These are phyloP conservation scores for Recurvomyces mirabilis DNA, from an alignment of 495 filamentous ascomycete species.

Conservation along the genomic window DNA sequence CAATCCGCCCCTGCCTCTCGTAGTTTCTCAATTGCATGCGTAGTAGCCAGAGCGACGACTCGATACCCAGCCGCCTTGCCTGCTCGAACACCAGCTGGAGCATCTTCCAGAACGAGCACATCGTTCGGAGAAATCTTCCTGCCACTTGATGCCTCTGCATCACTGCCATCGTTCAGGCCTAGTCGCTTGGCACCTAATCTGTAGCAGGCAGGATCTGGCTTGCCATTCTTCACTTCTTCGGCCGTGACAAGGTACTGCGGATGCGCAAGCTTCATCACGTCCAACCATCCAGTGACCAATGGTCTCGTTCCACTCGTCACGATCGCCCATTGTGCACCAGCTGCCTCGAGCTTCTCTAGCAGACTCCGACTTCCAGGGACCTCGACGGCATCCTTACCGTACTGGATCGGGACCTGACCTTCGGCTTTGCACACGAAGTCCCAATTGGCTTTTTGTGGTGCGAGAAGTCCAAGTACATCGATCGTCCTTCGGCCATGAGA, in stretches of 20 bases:
- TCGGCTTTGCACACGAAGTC: slow-evolving; percentile 81
- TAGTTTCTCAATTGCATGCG: slow-evolving; percentile 64
- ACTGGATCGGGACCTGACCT: slow-evolving; percentile 60
- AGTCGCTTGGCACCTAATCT: slow-evolving; percentile 55
- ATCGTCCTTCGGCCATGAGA: slow-evolving; percentile 83
- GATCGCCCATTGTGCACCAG: slow-evolving; percentile 68
- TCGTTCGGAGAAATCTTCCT: slow-evolving; percentile 20
- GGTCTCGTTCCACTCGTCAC: slow-evolving; percentile 81
- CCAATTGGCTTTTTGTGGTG: slow-evolving; percentile 74
- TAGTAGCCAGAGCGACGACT: slow-evolving; percentile 79
- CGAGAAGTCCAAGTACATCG: slow-evolving; percentile 63
- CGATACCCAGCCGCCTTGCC: slow-evolving; percentile 84
- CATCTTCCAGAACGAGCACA: slow-evolving; percentile 81
- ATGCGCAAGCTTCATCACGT: slow-evolving; percentile 59
- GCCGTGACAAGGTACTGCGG: slow-evolving; percentile 70
- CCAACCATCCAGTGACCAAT: slow-evolving; percentile 77
- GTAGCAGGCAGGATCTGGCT: slow-evolving; percentile 85
- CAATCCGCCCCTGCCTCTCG: slow-evolving; percentile 69
- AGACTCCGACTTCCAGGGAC: slow-evolving; percentile 58
- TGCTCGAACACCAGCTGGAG: slow-evolving; percentile 77
- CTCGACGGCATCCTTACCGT: slow-evolving; percentile 68
- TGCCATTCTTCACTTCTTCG: slow-evolving; percentile 75
- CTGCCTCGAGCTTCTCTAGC: slow-evolving; percentile 45
- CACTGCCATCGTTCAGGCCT: slow-evolving; percentile 34
- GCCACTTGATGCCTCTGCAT: slow-evolving; percentile 17